phyloP scores from a whole-genome alignment of 2,329 filamentous ascomycete genomes.

The Fusarium sp. region DNA sequence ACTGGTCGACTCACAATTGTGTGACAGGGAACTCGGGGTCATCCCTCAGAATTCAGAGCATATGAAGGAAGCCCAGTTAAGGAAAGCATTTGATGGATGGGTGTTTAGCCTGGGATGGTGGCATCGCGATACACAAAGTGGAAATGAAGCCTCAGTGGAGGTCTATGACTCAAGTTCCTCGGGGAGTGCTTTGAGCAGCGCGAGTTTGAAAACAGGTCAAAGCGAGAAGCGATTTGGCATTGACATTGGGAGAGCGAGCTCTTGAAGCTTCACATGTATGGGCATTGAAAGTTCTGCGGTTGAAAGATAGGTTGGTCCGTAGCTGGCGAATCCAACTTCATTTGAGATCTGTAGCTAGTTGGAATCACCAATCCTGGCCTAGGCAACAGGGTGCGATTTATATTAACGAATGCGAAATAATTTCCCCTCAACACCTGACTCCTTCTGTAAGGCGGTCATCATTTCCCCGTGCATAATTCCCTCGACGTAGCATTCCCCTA shows the following conservation, averaged over 20 bases:
- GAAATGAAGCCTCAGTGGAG: not conserved
- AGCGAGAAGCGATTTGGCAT: not conserved
- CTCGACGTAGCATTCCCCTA: conserved; percentile 10
- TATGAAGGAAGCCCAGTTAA: not conserved
- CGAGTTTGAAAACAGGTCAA: not conserved
- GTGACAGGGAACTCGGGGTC: not conserved
- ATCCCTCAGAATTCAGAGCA: not conserved
- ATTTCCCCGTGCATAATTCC: conserved; percentile 5
- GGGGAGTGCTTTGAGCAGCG: not conserved
- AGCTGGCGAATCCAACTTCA: too few species aligned
- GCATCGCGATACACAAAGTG: not conserved
- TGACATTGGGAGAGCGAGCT: not conserved
- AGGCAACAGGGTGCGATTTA: not conserved
- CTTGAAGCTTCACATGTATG: not conserved
- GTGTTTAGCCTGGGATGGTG: conserved; percentile 8
- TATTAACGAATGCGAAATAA: not conserved
- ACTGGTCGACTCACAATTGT: conserved; percentile 11
- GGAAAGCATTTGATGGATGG: not conserved
- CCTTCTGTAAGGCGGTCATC: not conserved
- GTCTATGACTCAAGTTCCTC: too few species aligned
- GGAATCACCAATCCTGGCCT: too few species aligned
- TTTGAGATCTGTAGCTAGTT: too few species aligned
- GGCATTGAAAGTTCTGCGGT: too few species aligned
- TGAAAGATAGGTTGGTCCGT: too few species aligned
- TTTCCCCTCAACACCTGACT: not conserved